Percentiles rank a stretch among this genome's conserved stretches.
Evolutionary conservation across 805 yeast species (phyloP).

Genomic region (Candida methanosorbosa): DNA sequence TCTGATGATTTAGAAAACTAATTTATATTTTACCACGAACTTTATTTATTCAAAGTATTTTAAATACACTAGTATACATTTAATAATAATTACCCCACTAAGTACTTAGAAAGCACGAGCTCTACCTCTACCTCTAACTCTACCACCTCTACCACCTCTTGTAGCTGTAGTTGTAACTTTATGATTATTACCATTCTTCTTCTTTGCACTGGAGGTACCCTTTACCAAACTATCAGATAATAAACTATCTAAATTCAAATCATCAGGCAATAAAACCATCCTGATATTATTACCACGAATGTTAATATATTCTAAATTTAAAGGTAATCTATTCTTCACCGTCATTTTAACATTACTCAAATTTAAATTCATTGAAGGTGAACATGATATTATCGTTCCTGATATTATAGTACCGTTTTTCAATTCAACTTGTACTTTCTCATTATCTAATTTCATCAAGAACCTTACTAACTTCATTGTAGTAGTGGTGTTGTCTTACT

Average conservation of each 20-base stretch:
- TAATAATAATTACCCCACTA: too few relatives aligned
- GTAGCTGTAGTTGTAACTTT: slow-evolving; percentile 19
- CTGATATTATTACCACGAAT: slow-evolving; percentile 87
- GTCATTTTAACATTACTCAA: slow-evolving; percentile 76
- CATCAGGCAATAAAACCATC: slow-evolving; percentile 77
- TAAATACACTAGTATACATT: too few relatives aligned
- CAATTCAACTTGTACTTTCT: slow-evolving; percentile 82
- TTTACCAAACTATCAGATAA: slow-evolving; percentile 42
- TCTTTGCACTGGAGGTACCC: slow-evolving; percentile 15
- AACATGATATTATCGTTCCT: slow-evolving; percentile 77
- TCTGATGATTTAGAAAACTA: neutral
- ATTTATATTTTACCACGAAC: too few relatives aligned
- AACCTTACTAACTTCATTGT: slow-evolving; percentile 64
- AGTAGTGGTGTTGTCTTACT: too few relatives aligned
- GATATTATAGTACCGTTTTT: slow-evolving; percentile 84
- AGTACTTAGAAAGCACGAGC: slow-evolving; percentile 1
- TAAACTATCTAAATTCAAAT: slow-evolving; percentile 61
- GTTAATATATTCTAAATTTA: slow-evolving; percentile 66
- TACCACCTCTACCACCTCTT: slow-evolving; percentile 14
- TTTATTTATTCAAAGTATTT: too few relatives aligned
- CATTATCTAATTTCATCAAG: slow-evolving; percentile 76
- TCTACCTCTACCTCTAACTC: slow-evolving; percentile 2
- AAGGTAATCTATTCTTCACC: slow-evolving; percentile 59
- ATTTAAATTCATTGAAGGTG: slow-evolving; percentile 87
- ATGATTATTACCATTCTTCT: too few relatives aligned